Evolutionary conservation across 768 basidiomycete species (phyloP).

Genomic region (Nidularia pulvinata): DNA sequence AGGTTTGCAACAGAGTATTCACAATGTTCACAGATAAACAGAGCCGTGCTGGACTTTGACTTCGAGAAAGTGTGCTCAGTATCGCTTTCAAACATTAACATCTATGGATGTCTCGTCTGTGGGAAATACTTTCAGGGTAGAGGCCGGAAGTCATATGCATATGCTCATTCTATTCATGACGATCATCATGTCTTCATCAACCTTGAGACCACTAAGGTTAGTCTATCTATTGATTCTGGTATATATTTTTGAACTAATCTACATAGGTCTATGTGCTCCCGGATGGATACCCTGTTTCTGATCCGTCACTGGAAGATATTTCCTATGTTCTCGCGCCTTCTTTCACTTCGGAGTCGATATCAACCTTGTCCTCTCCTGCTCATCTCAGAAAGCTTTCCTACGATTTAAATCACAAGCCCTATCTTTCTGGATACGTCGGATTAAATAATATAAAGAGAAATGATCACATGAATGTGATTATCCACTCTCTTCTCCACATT

Average conservation of each 20-base stretch:
- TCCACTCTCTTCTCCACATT: constrained; percentile 92
- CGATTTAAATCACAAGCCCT: constrained; percentile 80
- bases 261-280: constrained; percentile 93
- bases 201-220: constrained; percentile 88
- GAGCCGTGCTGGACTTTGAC: constrained; percentile 93
- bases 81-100: constrained; percentile 94
- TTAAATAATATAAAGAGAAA: constrained; percentile 98
- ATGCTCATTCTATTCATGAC: constrained; percentile 95
- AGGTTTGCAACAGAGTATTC: neutral
- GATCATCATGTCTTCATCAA: constrained; percentile 99
- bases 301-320: constrained; percentile 97
- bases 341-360: constrained; percentile 67
- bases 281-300: constrained; percentile 95
- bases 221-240: constrained; percentile 4
- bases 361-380: constrained; percentile 53
- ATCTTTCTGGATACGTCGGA: constrained; percentile 93
- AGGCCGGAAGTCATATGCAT: constrained; percentile 92
- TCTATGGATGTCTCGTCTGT: constrained; percentile 96
- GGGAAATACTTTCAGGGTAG: constrained; percentile 99
- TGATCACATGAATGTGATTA: constrained; percentile 97
- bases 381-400: constrained; percentile 77
- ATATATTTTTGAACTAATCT: neutral
- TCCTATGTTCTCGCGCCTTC: constrained; percentile 85
- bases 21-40: constrained; percentile 67
- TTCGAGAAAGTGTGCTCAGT: constrained; percentile 99